These are phyloP conservation scores for Cutaneotrichosporon sp. DNA, from an alignment of 1,284 basidiomycete genomes.

Conservation along the genomic window DNA sequence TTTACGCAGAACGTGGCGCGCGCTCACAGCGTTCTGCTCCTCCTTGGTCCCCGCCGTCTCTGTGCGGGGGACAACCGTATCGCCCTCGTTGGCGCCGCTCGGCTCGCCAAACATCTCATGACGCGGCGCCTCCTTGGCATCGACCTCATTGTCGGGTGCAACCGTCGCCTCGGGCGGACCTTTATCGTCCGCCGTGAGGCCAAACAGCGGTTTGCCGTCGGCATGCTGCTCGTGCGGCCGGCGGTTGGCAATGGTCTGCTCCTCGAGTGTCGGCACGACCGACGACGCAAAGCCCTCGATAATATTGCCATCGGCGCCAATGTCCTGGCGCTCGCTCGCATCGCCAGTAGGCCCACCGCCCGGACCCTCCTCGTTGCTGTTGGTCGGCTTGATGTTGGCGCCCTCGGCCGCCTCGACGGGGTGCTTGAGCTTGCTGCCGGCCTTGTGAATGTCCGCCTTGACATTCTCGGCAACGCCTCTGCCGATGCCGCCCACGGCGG, in stretches of 20 bases:
- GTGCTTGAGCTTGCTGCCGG: constrained; percentile 52
- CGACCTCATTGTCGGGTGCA: constrained; percentile 21
- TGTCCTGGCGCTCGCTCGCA: constrained; percentile 55
- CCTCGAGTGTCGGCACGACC: constrained; percentile 66
- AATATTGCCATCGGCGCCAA: constrained; percentile 54
- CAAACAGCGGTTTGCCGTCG: constrained; percentile 46
- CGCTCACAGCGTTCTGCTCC: constrained; percentile 51
- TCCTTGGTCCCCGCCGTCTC: constrained; percentile 27
- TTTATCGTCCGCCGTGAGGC: constrained; percentile 4
- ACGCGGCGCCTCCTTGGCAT: constrained; percentile 17
- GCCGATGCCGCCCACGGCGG: constrained; percentile 33
- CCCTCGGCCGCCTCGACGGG: constrained; percentile 25
- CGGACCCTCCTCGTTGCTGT: constrained; percentile 17
- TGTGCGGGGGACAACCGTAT: constrained; percentile 44
- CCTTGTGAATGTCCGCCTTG: constrained; percentile 42
- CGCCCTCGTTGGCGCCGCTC: constrained; percentile 54
- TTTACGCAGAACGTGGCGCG: constrained; percentile 55
- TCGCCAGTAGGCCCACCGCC: constrained; percentile 5
- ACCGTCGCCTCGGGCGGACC: constrained; percentile 27
- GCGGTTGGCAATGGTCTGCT: constrained; percentile 57
- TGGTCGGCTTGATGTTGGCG: constrained; percentile 26
- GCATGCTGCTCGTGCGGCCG: constrained; percentile 36
- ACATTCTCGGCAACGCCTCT: constrained; percentile 46
- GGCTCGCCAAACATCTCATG: constrained; percentile 51
- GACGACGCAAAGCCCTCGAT: constrained; percentile 58